A percentile compares a stretch with the other conserved stretches of the same genome.
Conservation (phyloP, 768 basidiomycete genomes). For the Phaffia australis region DNA sequence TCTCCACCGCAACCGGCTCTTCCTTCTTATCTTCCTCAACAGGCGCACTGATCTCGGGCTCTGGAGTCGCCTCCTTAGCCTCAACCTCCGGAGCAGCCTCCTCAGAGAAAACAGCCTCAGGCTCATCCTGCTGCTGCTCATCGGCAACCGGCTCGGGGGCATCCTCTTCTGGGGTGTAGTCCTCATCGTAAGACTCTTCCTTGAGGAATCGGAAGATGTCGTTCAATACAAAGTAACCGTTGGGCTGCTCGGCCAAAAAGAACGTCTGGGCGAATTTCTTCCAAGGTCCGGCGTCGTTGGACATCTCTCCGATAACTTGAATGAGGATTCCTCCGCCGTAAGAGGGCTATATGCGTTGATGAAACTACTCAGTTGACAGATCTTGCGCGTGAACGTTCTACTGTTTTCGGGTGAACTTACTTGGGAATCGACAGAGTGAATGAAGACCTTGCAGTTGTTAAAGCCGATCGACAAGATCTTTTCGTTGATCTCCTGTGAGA, state of each 20-base stretch:
- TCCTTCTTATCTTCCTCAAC: constrained; percentile 25
- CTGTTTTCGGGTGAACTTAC: constrained; percentile 1
- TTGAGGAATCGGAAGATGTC: constrained; percentile 99
- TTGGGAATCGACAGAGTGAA: constrained; percentile 96
- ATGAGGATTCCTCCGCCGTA: constrained; percentile 94
- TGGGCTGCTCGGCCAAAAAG: constrained; percentile 98
- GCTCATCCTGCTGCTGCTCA: constrained; percentile 7
- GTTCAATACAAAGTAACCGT: constrained; percentile 98
- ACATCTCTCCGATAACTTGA: constrained; percentile 99
- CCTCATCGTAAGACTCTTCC: constrained; percentile 77
- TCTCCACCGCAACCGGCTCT: too few relatives aligned
- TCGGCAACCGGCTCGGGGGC: constrained; percentile 24
- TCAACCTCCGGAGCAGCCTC: constrained; percentile 13
- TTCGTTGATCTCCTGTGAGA: constrained; percentile 79
- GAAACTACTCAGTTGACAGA: not conserved
- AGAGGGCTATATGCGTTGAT: constrained; percentile 46
- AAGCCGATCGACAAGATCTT: constrained; percentile 90
- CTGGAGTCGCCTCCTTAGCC: constrained; percentile 12
- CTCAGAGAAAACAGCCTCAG: constrained; percentile 12
- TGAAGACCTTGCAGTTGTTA: constrained; percentile 95
- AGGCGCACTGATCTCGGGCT: constrained; percentile 40
- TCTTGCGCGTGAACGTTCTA: not conserved
- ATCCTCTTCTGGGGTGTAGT: constrained; percentile 43
- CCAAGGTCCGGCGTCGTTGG: constrained; percentile 82
- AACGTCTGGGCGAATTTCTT: constrained; percentile 98